phyloP scores from a whole-genome alignment of 164 flowering plant genomes.

The Chloranthus sessilifolius region DNA sequence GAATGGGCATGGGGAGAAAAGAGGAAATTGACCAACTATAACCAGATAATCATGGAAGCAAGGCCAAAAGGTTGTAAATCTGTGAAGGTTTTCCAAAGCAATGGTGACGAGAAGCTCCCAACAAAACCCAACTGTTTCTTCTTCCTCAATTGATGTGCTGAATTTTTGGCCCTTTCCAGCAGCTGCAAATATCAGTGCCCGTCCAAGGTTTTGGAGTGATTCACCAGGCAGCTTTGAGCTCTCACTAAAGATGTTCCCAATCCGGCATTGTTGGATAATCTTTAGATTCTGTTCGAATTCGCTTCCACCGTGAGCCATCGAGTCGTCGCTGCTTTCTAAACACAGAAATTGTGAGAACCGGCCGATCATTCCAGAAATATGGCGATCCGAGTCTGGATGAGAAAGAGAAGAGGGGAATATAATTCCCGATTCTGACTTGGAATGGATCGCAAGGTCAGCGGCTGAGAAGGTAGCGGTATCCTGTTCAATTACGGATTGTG shows the following conservation, averaged over 20 bases:
- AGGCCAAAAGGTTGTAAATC: slow-evolving; percentile 68
- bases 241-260: slow-evolving; percentile 59
- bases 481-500: slow-evolving; percentile 64
- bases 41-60: slow-evolving; percentile 59
- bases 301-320: slow-evolving; percentile 40
- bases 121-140: slow-evolving; percentile 79
- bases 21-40: slow-evolving; percentile 62
- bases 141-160: slow-evolving; percentile 84
- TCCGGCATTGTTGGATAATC: slow-evolving; percentile 70
- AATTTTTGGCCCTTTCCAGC: slow-evolving; percentile 93
- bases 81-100: slow-evolving; percentile 40
- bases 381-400: slow-evolving; percentile 18
- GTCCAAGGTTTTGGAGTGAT: slow-evolving; percentile 61
- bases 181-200: slow-evolving; percentile 75
- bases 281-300: slow-evolving; percentile 80
- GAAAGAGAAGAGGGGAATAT: slow-evolving; percentile 27
- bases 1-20: slow-evolving; percentile 81
- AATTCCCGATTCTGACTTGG: slow-evolving; percentile 37
- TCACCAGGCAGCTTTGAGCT: slow-evolving; percentile 51
- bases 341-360: slow-evolving; percentile 66
- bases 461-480: slow-evolving; percentile 28
- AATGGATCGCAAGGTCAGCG: slow-evolving; percentile 17
- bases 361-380: slow-evolving; percentile 35
- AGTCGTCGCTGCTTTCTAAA: slow-evolving; percentile 58
- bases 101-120: slow-evolving; percentile 63